Evolutionary conservation across 2,329 filamentous ascomycete genomes (phyloP).

Genomic region (Thyridium curvatum): DNA sequence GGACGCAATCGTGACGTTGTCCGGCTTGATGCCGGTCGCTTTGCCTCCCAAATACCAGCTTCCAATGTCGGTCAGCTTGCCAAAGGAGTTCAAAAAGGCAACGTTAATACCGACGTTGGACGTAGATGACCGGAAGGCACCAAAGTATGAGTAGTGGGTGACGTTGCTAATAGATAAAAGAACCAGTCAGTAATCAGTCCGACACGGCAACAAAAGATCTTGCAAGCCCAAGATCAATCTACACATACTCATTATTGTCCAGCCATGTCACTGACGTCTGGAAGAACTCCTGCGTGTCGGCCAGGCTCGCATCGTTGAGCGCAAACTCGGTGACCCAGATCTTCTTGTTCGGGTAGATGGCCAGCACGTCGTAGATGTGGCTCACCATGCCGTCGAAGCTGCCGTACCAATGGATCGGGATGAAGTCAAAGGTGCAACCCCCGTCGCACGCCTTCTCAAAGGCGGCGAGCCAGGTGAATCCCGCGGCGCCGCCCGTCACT

Average conservation of each 20-base stretch:
- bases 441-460: constrained; percentile 58
- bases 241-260: neutral
- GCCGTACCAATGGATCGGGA: constrained; percentile 64
- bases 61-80: constrained; percentile 68
- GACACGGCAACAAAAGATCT: too few relatives aligned
- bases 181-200: too few relatives aligned
- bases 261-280: constrained; percentile 61
- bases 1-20: constrained; percentile 1
- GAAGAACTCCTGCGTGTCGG: constrained; percentile 57
- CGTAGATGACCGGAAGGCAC: constrained; percentile 61
- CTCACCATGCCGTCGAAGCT: constrained; percentile 62
- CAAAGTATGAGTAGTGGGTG: constrained; percentile 69
- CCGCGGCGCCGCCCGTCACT: constrained; percentile 54
- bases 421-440: constrained; percentile 53
- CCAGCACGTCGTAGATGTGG: constrained; percentile 34
- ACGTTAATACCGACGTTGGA: constrained; percentile 72
- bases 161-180: constrained; percentile 52
- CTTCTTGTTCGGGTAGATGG: constrained; percentile 50
- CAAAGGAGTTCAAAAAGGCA: constrained; percentile 62
- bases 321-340: constrained; percentile 81
- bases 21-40: constrained; percentile 37
- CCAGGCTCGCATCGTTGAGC: constrained; percentile 49
- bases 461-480: constrained; percentile 60
- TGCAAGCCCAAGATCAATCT: too few relatives aligned
- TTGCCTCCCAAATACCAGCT: constrained; percentile 64